A percentile compares a stretch with the other conserved stretches of the same genome.
phyloP scores from a whole-genome alignment of 306 rosid species.

The Luffa aegyptiaca region DNA sequence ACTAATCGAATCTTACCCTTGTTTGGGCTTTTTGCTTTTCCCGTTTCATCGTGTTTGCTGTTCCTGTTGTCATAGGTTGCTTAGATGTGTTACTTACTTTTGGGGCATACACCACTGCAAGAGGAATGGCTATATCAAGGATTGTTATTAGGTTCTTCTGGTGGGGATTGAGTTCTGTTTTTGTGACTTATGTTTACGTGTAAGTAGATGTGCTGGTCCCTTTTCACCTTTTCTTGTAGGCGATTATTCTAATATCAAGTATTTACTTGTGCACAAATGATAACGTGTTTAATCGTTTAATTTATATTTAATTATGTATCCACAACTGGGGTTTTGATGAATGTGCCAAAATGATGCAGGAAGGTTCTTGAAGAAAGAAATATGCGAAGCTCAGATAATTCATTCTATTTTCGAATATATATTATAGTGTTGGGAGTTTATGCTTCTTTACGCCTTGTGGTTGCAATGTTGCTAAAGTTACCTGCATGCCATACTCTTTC shows the following conservation, averaged over 20 bases:
- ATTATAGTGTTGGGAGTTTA: constrained; percentile 75
- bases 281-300: not conserved
- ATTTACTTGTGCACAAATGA: not conserved
- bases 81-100: constrained; percentile 85
- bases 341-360: constrained; percentile 41
- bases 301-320: not conserved
- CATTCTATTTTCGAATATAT: constrained; percentile 89
- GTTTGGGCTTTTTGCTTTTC: not conserved
- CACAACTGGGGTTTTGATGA: not conserved
- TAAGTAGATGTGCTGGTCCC: constrained; percentile 24
- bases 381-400: constrained; percentile 37
- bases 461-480: constrained; percentile 57
- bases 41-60: constrained; percentile 13
- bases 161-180: constrained; percentile 70
- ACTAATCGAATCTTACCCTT: constrained; percentile 14
- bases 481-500: constrained; percentile 86
- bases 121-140: constrained; percentile 99
- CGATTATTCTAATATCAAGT: not conserved
- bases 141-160: constrained; percentile 83
- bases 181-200: constrained; percentile 68
- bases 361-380: constrained; percentile 86
- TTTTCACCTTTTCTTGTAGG: not conserved
- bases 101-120: constrained; percentile 86
- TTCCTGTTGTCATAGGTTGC: constrained; percentile 36
- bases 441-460: constrained; percentile 51